Base-by-base conservation (phyloP, 306 rosid species). In the Adenanthera pavonina region DNA sequence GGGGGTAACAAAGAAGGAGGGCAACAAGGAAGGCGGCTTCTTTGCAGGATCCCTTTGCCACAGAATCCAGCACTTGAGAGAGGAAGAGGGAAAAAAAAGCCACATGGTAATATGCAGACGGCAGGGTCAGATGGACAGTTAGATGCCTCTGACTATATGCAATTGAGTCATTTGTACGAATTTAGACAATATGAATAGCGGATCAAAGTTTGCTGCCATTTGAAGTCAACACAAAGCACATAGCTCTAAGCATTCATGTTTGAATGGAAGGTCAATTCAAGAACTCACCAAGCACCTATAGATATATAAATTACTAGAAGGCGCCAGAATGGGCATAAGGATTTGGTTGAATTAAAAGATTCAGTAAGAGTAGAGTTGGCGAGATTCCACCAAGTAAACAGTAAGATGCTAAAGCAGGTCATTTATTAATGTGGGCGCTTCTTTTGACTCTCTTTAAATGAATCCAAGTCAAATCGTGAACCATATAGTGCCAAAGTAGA, bases 341-440 rank as follows among this genome's bases (percentile, higher is more conserved):
- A 62, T 74, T 74, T 20, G 72, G 77, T 69, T 46, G 40, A 61
- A 67, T 67, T 15, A 44, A 38, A 59, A 33, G 14, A 75, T 40
- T 66, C 19, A 6, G 35, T 15, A 20, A 44, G n/a, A 62, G 10
- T 3, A 16, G 8, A 75, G 44, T 74, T 30, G 65, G 52, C 49
- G 61, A 75, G 74, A 43, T 75, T 47, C 76, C 44, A 75, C 17
- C 70, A 78, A 78, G 64, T 65, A 34, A 30, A 43, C 38, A 69
- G 38, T 49, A 71, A 71, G 60, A 71, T 48, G 59, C 60, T 49
- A 17, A 48, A 71, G 57, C 57, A 70, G 75, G 57, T 70, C 57
- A 70, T 20, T 13, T 12, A 47, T 12, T 16, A 57, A 57, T 69
- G 52, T 5, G 56, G 38, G 76, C 43, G 35, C 16, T 49, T 48